Conservation (phyloP, 805 yeast genomes). For the Jamesozyma rosinii region DNA sequence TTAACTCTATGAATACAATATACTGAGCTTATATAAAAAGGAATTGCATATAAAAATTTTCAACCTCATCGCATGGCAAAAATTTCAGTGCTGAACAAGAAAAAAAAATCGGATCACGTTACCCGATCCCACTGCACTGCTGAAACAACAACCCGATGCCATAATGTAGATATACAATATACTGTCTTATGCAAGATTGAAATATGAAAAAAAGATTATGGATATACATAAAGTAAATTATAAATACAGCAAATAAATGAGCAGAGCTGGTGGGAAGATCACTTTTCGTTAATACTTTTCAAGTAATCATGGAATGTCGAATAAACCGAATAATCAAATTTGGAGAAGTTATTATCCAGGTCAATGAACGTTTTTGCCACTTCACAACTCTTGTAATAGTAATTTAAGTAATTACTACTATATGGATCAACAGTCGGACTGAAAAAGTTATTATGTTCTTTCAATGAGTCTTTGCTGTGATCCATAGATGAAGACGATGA, state of each 20-base stretch:
- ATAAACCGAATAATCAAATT: conserved; percentile 44
- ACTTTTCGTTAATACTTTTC: conserved; percentile 3
- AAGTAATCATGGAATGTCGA: conserved; percentile 26
- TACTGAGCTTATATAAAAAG: background rate
- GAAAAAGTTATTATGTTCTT: conserved; percentile 13
- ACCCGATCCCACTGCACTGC: too few species aligned
- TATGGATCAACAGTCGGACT: conserved; percentile 25
- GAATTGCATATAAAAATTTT: conserved; percentile 3
- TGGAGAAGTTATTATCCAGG: conserved; percentile 51
- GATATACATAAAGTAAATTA: too few species aligned
- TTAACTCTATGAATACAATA: too few species aligned
- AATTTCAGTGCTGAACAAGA: background rate
- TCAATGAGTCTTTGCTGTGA: conserved; percentile 6
- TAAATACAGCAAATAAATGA: too few species aligned
- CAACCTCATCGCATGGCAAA: conserved; percentile 6
- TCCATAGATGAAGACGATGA: conserved; percentile 12
- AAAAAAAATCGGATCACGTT: background rate
- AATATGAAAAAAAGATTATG: too few species aligned
- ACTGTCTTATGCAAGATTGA: too few species aligned
- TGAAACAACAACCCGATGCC: too few species aligned
- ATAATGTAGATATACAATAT: too few species aligned
- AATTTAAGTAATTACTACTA: conserved; percentile 36
- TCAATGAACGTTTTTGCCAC: conserved; percentile 53
- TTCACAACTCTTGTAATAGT: conserved; percentile 49
- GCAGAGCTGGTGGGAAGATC: background rate